These are phyloP conservation scores for Drechslerella stenobrocha DNA, from an alignment of 2,329 filamentous ascomycete species.

Conservation along the genomic window DNA sequence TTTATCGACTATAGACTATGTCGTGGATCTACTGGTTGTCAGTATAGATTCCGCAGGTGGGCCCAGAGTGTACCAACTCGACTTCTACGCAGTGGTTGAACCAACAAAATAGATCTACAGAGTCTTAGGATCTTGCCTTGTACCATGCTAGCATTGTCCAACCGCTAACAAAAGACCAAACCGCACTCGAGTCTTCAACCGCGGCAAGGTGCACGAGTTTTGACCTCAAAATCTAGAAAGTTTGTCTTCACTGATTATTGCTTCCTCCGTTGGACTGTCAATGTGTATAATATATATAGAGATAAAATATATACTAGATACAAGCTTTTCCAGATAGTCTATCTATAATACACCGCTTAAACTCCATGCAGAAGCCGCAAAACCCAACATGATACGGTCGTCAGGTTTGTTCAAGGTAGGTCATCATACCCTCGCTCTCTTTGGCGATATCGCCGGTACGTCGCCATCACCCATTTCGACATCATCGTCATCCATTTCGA, in stretches of 20 bases:
- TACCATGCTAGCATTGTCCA: too few relatives aligned
- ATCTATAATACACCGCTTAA: conserved; percentile 44
- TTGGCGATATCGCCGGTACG: conserved; percentile 31
- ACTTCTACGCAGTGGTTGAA: too few relatives aligned
- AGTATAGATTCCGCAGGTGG: too few relatives aligned
- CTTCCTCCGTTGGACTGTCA: background rate
- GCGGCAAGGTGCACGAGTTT: too few relatives aligned
- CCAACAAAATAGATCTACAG: too few relatives aligned
- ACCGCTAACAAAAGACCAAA: too few relatives aligned
- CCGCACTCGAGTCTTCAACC: too few relatives aligned
- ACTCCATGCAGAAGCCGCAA: conserved; percentile 28
- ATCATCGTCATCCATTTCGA: conserved; percentile 54
- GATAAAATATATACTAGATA: conserved; percentile 19
- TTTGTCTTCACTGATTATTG: background rate
- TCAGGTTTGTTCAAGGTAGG: background rate
- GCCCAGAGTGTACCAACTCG: too few relatives aligned
- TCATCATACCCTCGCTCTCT: conserved; percentile 24
- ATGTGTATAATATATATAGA: conserved; percentile 13
- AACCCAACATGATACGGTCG: background rate
- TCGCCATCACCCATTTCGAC: conserved; percentile 59
- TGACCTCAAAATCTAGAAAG: background rate
- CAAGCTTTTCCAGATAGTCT: conserved; percentile 36
- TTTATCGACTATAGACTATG: background rate
- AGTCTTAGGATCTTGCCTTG: too few relatives aligned
- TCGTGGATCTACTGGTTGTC: too few relatives aligned